These are phyloP conservation scores for Nothomitra cinnamomea DNA, from an alignment of 2,329 filamentous ascomycete genomes.

Conservation along the genomic window DNA sequence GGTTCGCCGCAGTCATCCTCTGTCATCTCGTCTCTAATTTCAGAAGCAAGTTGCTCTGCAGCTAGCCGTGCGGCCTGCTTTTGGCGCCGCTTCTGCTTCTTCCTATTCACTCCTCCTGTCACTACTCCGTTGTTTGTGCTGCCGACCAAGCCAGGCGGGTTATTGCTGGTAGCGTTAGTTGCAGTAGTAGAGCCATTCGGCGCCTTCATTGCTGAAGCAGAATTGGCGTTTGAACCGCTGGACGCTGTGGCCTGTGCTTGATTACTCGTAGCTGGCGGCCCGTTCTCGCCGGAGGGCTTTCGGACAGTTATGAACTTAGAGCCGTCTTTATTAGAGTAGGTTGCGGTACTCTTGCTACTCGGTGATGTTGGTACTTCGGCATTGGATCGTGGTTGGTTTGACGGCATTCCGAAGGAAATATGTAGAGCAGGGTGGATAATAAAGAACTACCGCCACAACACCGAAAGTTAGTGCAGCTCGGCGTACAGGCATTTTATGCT, in stretches of 20 bases:
- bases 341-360: conserved; percentile 35
- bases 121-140: background rate
- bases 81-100: conserved; percentile 85
- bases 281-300: conserved; percentile 37
- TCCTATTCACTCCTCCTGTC: conserved; percentile 49
- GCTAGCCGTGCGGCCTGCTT: conserved; percentile 63
- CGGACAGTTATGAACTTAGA: conserved; percentile 52
- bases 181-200: background rate
- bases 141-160: background rate
- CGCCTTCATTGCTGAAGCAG: background rate
- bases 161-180: background rate
- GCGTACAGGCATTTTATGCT: too few species aligned
- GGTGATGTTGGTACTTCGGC: conserved; percentile 34
- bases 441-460: background rate
- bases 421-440: background rate
- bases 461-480: too few species aligned
- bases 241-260: background rate
- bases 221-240: background rate
- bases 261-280: background rate
- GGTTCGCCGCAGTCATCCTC: conserved; percentile 10
- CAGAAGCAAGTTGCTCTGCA: conserved; percentile 28
- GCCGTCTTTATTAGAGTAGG: conserved; percentile 51
- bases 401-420: conserved; percentile 26
- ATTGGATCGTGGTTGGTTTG: conserved; percentile 35
- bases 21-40: conserved; percentile 12